Base-by-base conservation (phyloP, 2,329 filamentous ascomycete species). In the Lecanosticta acicola region DNA sequence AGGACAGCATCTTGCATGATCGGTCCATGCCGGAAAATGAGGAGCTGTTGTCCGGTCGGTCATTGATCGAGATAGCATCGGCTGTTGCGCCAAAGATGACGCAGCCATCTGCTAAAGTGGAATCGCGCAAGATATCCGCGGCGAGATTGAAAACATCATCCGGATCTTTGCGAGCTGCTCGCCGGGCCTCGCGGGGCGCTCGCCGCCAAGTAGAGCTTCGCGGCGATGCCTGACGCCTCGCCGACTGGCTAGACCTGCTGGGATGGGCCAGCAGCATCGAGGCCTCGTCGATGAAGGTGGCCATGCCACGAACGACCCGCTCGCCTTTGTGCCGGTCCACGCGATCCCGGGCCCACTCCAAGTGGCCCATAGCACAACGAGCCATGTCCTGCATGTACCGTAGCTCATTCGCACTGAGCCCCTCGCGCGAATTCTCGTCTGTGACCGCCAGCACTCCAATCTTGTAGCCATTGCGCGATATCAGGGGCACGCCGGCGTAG, bases 371-470 rank as follows among this genome's bases (percentile, higher is more conserved):
- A 3, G 80, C 70, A 3, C 78, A 75, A 14, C 67, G 66, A 1
- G 73, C 69, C 59, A 83, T 70, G 33, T 79, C 78, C 35, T 74
- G 71, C 59, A 85, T 66, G 39, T 79, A 81, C 24, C 72, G 68
- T 2, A 75, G 46, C 46, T 81, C 73, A 8, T 68, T 67, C 1
- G 67, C 59, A 4, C 62, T 66, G 18, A 84, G 56, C 0, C 74
- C 75, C 35, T 74, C 29, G 17, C 78, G 74, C 0, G 78, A 74
- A n/a, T 70, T 67, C 20, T 76, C 72, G 53, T 83, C 80, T 2
- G 80, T 66, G 1, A 84, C 73, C 34, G 75, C 74, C 45, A 80
- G 78, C n/a, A 71, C 73, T 11, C 81, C 81, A 45, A 85, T 78
- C 40, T 72, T 72, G 54, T 77, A 74, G 20, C 76, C 73, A 29